Percentiles rank a stretch among this genome's conserved stretches.
Conservation (phyloP, 2,329 filamentous ascomycete genomes). For the Macrophomina pseudophaseolina region DNA sequence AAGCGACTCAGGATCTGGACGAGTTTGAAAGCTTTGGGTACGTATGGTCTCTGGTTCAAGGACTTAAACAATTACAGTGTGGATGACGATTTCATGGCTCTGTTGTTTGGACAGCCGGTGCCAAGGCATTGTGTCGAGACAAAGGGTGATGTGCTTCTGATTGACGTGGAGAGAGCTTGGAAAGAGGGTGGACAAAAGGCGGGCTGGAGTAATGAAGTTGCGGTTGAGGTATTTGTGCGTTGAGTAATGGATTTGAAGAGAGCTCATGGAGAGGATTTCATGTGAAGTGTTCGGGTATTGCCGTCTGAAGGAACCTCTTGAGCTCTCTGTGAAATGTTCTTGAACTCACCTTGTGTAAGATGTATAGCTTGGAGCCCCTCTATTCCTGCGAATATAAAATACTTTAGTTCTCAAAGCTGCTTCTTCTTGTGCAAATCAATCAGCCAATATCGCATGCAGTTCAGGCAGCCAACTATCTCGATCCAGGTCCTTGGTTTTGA, state of each 20-base stretch:
- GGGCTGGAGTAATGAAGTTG: conserved; percentile 71
- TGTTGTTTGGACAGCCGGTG: conserved; percentile 73
- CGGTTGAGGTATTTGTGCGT: conserved; percentile 24
- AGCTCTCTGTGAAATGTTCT: no score
- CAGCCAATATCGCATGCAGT: no score
- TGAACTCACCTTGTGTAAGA: no score
- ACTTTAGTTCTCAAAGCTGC: no score
- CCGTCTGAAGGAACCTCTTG: no score
- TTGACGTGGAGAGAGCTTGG: conserved; percentile 82
- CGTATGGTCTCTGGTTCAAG: conserved; percentile 79
- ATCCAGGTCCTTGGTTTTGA: no score
- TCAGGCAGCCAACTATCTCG: no score
- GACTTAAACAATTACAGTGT: conserved; percentile 66
- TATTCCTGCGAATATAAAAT: no score
- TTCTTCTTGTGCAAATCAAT: no score
- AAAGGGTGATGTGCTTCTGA: conserved; percentile 68
- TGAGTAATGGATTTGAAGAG: not conserved
- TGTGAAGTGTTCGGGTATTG: no score
- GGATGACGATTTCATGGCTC: conserved; percentile 71
- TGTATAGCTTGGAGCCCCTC: no score
- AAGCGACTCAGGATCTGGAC: conserved; percentile 69
- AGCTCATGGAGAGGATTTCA: no score
- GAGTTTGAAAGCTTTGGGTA: conserved; percentile 79
- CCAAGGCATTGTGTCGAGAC: conserved; percentile 69
- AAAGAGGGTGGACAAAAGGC: conserved; percentile 70